phyloP scores from a whole-genome alignment of 2,329 filamentous ascomycete species.

The Ramularia collo-cygni region DNA sequence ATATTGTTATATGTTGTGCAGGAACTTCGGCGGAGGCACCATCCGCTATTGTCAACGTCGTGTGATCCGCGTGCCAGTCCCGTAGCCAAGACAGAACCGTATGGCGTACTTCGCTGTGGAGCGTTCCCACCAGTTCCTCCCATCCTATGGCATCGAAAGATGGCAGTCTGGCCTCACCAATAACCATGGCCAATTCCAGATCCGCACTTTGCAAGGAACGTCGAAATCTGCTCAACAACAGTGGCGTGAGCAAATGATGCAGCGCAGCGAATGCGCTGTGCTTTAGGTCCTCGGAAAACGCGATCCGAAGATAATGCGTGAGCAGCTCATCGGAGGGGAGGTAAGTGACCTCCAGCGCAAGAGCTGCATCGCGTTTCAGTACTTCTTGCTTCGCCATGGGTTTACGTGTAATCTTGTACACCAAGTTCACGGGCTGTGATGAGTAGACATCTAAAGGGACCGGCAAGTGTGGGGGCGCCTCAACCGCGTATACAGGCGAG shows the following conservation, averaged over 20 bases:
- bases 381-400: slow-evolving; percentile 17
- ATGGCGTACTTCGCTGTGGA: slow-evolving; percentile 40
- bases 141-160: slow-evolving; percentile 49
- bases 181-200: slow-evolving; percentile 49
- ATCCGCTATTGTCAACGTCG: slow-evolving; percentile 20
- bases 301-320: slow-evolving; percentile 38
- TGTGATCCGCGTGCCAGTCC: slow-evolving; percentile 47
- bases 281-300: slow-evolving; percentile 43
- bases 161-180: slow-evolving; percentile 46
- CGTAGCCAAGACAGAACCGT: slow-evolving; percentile 47
- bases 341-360: slow-evolving; percentile 69
- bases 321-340: slow-evolving; percentile 71
- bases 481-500: slow-evolving; percentile 62
- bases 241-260: slow-evolving; percentile 45
- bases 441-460: slow-evolving; percentile 60
- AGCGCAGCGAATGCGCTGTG: slow-evolving; percentile 42
- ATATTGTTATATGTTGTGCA: slow-evolving; percentile 64
- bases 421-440: slow-evolving; percentile 70
- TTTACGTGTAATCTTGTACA: slow-evolving; percentile 69
- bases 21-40: slow-evolving; percentile 21
- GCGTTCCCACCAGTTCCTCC: slow-evolving; percentile 44
- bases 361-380: slow-evolving; percentile 31
- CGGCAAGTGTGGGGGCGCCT: slow-evolving; percentile 44
- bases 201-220: slow-evolving; percentile 42
- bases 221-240: slow-evolving; percentile 43